Conservation (phyloP, 768 basidiomycete species). For the Leucosporidium creatinivorum region DNA sequence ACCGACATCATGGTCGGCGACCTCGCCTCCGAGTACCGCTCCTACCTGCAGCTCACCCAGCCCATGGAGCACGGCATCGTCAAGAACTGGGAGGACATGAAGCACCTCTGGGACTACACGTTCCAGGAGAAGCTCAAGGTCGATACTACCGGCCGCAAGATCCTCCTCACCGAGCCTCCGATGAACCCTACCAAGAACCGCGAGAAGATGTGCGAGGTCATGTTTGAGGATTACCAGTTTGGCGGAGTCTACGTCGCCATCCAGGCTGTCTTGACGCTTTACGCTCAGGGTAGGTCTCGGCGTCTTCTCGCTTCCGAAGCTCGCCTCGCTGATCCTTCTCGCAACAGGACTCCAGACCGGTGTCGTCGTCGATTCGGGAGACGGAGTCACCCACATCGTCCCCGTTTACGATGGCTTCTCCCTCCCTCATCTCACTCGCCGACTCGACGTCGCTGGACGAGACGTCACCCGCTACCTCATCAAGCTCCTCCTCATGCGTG, state of each 20-base stretch:
- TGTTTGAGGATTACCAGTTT: conserved; percentile 99
- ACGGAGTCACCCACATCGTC: conserved; percentile 98
- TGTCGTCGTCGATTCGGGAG: conserved; percentile 97
- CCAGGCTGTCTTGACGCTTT: conserved; percentile 94
- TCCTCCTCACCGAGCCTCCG: conserved; percentile 92
- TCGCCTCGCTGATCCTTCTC: background rate
- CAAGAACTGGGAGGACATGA: conserved; percentile 99
- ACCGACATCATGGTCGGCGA: conserved; percentile 98
- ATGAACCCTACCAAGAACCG: conserved; percentile 96
- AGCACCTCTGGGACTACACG: conserved; percentile 95
- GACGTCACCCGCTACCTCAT: conserved; percentile 98
- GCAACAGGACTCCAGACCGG: conserved; percentile 84
- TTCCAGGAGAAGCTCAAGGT: conserved; percentile 91
- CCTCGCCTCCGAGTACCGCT: conserved; percentile 87
- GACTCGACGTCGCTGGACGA: conserved; percentile 93
- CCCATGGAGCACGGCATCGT: conserved; percentile 99
- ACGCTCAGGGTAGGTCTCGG: conserved; percentile 77
- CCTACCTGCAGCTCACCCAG: conserved; percentile 91
- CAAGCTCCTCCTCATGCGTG: conserved; percentile 98
- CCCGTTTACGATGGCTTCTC: conserved; percentile 97
- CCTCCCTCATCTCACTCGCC: conserved; percentile 85
- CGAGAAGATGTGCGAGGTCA: conserved; percentile 90
- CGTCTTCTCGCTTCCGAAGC: background rate
- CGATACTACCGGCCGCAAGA: conserved; percentile 76
- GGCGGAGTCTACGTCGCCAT: conserved; percentile 94